Percentiles rank a stretch among this genome's conserved stretches.
These are phyloP conservation scores for Leccinellum albellum DNA, from an alignment of 768 basidiomycete species.

Conservation along the genomic window DNA sequence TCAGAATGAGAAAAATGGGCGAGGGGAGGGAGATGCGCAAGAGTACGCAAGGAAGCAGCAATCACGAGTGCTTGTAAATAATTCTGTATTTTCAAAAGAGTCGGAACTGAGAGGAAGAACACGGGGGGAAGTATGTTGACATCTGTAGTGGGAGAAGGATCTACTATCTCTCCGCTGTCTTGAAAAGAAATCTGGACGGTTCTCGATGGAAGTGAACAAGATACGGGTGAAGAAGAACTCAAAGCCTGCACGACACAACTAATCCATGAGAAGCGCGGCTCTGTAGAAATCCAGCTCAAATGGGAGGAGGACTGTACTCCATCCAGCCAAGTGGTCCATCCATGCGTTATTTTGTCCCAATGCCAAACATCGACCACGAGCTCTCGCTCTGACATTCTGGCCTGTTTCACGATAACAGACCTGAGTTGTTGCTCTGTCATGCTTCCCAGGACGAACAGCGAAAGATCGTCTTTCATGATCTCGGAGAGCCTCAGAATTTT, in stretches of 20 bases:
- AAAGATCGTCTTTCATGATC: conserved; percentile 67
- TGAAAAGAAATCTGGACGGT: conserved; percentile 6
- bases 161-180: background rate
- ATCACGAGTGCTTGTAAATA: conserved; percentile 69
- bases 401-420: conserved; percentile 47
- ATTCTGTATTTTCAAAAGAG: conserved; percentile 60
- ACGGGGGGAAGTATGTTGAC: conserved; percentile 60
- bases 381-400: conserved; percentile 51
- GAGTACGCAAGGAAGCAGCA: conserved; percentile 53
- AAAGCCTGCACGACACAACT: conserved; percentile 45
- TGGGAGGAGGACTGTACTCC: conserved; percentile 1
- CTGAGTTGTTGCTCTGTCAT: conserved; percentile 63
- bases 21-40: conserved; percentile 42
- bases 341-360: conserved; percentile 20
- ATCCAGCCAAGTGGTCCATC: conserved; percentile 27
- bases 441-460: conserved; percentile 57
- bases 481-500: conserved; percentile 51
- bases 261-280: conserved; percentile 39
- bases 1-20: conserved; percentile 5
- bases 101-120: conserved; percentile 56
- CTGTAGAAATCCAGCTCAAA: conserved; percentile 13
- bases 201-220: conserved; percentile 29
- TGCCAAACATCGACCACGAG: conserved; percentile 52
- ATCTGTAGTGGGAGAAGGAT: background rate
- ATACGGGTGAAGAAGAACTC: conserved; percentile 39